Conservation (phyloP, 78 protist genomes). For the Dictyostelium discoideum region dicty_2.7 NC_007088.5:2811001-2811500, state of each 20-base stretch:
- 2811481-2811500: background rate
- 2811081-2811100: background rate
- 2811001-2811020: background rate
- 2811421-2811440: background rate
- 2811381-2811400: constrained; percentile 3
- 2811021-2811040: background rate
- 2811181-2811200: background rate
- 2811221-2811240: background rate
- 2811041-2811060: background rate
- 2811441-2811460: constrained; percentile 9
- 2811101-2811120: background rate
- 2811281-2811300: background rate
- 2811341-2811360: background rate
- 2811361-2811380: background rate
- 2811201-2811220: background rate
- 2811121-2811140: background rate
- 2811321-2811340: background rate
- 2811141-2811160: background rate
- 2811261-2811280: background rate
- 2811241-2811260: background rate
- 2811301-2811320: background rate
- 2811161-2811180: background rate
- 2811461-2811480: background rate
- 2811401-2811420: background rate
- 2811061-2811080: background rate